phyloP scores from a whole-genome alignment of 192 early-diverging fungal species.

The Coemansia sp. region DNA sequence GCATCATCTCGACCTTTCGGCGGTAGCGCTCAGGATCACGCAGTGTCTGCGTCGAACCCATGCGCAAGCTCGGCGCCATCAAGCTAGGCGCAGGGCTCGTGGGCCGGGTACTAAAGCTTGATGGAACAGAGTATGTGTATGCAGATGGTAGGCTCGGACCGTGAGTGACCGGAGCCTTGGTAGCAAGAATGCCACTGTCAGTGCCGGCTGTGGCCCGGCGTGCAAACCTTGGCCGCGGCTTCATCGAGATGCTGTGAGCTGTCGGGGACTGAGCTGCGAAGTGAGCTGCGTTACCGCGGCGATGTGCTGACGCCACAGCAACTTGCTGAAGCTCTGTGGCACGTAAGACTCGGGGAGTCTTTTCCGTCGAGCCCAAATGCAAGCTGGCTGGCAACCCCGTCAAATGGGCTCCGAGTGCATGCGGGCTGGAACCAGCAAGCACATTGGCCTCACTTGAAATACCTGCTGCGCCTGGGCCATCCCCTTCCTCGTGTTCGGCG shows the following conservation, averaged over 20 bases:
- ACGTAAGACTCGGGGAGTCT: slow-evolving; percentile 26
- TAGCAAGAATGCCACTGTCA: background rate
- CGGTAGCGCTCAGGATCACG: slow-evolving; percentile 47
- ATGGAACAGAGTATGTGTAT: slow-evolving; percentile 22
- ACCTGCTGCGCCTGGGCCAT: background rate
- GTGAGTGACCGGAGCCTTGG: background rate
- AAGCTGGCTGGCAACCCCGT: slow-evolving; percentile 1
- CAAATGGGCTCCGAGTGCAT: background rate
- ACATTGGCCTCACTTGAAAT: background rate
- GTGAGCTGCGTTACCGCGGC: slow-evolving; percentile 17
- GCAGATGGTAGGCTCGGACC: background rate
- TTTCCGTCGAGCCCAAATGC: slow-evolving; percentile 13
- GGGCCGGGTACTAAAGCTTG: slow-evolving; percentile 21
- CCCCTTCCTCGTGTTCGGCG: slow-evolving; percentile 1
- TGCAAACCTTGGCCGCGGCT: slow-evolving; percentile 1
- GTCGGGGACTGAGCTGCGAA: slow-evolving; percentile 1
- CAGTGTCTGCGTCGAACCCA: background rate
- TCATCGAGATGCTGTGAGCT: slow-evolving; percentile 15
- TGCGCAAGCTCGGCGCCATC: slow-evolving; percentile 19
- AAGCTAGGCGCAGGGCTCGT: slow-evolving; percentile 24
- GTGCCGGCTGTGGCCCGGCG: slow-evolving; percentile 38
- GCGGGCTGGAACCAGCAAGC: background rate
- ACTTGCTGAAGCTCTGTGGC: slow-evolving; percentile 44
- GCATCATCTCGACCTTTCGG: slow-evolving; percentile 50
- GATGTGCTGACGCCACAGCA: slow-evolving; percentile 17